Evolutionary conservation across 345 rosid genomes (phyloP).

Genomic region (Lenwebbia sp.): DNA sequence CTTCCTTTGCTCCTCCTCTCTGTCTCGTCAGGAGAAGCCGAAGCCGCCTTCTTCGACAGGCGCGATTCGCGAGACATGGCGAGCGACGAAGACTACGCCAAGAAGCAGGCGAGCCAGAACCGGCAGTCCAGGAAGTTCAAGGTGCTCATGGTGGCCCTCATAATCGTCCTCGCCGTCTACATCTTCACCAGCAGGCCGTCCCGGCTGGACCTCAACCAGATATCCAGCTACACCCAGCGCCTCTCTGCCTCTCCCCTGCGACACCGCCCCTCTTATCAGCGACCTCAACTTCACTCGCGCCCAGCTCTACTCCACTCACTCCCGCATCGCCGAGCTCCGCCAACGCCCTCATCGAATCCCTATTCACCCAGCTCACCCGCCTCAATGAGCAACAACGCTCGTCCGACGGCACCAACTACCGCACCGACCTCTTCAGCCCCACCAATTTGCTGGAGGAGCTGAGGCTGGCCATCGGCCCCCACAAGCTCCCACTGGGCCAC

Average conservation of each 20-base stretch:
- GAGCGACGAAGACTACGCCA: background rate
- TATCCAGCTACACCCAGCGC: background rate
- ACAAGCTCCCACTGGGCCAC: slow-evolving; percentile 29
- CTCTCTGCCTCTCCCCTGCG: background rate
- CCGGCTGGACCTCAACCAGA: background rate
- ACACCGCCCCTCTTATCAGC: background rate
- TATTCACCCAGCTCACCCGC: slow-evolving; percentile 8
- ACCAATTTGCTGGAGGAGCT: slow-evolving; percentile 15
- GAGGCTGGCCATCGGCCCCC: slow-evolving; percentile 25
- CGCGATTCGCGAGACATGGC: background rate
- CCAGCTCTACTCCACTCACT: slow-evolving; percentile 17
- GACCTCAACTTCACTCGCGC: slow-evolving; percentile 15
- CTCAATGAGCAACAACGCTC: background rate
- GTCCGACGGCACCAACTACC: background rate
- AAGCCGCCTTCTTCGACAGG: background rate
- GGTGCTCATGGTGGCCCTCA: background rate
- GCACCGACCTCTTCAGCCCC: background rate
- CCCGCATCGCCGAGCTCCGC: slow-evolving; percentile 18
- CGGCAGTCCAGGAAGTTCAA: background rate
- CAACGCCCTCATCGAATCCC: slow-evolving; percentile 20
- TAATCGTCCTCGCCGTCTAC: background rate
- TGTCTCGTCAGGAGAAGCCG: background rate
- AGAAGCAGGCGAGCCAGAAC: background rate
- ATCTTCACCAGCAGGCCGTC: background rate
- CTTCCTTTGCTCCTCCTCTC: background rate